A percentile compares a stretch with the other conserved stretches of the same genome.
phyloP scores from a whole-genome alignment of 1,284 basidiomycete species.

The Leccinum laetum region DNA sequence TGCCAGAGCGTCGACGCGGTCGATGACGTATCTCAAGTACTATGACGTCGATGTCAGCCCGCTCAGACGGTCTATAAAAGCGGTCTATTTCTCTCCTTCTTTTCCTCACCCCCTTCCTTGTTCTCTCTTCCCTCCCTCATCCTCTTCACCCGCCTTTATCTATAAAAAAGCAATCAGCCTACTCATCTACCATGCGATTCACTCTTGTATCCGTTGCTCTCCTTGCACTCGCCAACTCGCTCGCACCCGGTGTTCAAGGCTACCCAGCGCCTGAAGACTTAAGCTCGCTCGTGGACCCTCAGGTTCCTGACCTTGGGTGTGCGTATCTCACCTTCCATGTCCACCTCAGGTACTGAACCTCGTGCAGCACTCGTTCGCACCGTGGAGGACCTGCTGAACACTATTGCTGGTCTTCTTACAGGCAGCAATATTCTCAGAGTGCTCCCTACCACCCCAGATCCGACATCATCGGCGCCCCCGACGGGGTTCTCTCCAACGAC shows the following conservation, averaged over 20 bases:
- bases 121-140: slow-evolving; percentile 6
- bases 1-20: slow-evolving; percentile 47
- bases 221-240: slow-evolving; percentile 36
- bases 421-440: not conserved
- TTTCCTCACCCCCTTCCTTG: slow-evolving; percentile 13
- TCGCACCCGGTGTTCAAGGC: slow-evolving; percentile 18
- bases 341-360: slow-evolving; percentile 2
- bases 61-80: slow-evolving; percentile 25
- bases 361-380: not conserved
- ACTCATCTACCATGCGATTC: slow-evolving; percentile 36
- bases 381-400: not conserved
- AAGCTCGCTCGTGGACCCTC: slow-evolving; percentile 9
- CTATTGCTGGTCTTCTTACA: not conserved
- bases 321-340: not conserved
- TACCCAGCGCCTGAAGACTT: slow-evolving; percentile 8
- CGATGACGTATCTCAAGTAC: slow-evolving; percentile 18
- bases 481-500: not conserved
- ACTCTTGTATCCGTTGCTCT: slow-evolving; percentile 37
- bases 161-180: slow-evolving; percentile 22
- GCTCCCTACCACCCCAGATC: not conserved
- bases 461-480: not conserved
- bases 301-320: not conserved
- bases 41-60: slow-evolving; percentile 16
- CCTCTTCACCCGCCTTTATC: slow-evolving; percentile 12
- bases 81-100: not conserved